Evolutionary conservation across 768 basidiomycete genomes (phyloP), one percentile per base, ranked within the genome.

Genomic region (Pleurotus salmoneostramineus): DNA sequence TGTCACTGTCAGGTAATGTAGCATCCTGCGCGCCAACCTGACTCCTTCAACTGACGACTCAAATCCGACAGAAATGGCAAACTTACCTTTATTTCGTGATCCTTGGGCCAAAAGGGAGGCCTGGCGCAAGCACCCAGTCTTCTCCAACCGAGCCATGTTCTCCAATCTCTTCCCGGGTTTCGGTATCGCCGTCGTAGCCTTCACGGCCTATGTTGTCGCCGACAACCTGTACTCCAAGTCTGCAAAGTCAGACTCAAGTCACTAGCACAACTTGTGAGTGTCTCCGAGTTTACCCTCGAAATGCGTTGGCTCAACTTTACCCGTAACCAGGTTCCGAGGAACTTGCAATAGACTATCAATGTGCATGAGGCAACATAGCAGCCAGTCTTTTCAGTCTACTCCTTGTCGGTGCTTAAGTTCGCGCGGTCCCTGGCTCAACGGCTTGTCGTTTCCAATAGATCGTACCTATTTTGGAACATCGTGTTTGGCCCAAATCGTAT

Each of bases 71-170:
- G 63, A 27, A 8, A 89, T 90, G 85, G 66, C 83, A 52, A 83
- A 81, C 61, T 78, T 77, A 56, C 88, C 86, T n/a, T 76, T 91
- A 56, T 95, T 87, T 68, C 87, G 93, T 72, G 95, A 97, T 70
- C 93, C 94, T 51, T 97, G 95, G 95, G 91, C 92, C 17, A 94
- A 90, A 74, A 77, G 86, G 60, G 94, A 97, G 64, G 91, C 93
- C 40, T 97, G 93, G 94, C 82, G 95, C 66, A 93, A 87, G 70
- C 86, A 84, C 66, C 87, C 90, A n/a, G 83, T 95, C 56, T 97
- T 97, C 77, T 82, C 85, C 60, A 89, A 88, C 63, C 84, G 87
- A 43, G 81, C 83, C 64, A 95, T 95, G 91, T 88, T 98, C 77
- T 78, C 88, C 65, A 93, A 83, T 76, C 70, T 96, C 62, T 95